A percentile compares a stretch with the other conserved stretches of the same genome.
Conservation (phyloP, 345 rosid genomes). For the Erysimum cheiranthoides region DNA sequence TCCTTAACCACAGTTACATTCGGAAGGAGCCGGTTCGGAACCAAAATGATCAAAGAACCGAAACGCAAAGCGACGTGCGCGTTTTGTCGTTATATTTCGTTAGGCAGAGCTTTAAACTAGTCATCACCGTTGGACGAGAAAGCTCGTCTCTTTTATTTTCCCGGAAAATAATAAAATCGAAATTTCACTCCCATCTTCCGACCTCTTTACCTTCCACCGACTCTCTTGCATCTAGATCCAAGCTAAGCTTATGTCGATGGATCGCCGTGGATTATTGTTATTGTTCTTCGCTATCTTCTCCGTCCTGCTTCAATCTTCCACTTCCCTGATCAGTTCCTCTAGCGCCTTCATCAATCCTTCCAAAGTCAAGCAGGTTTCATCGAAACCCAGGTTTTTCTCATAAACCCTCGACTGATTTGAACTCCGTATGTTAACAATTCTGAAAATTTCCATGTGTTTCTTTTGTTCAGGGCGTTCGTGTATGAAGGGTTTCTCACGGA, state of each 20-base stretch:
- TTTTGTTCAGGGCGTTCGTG: conserved; percentile 77
- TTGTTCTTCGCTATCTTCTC: conserved; percentile 46
- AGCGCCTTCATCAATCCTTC: conserved; percentile 72
- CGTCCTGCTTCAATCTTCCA: conserved; percentile 46
- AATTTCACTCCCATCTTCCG: background rate
- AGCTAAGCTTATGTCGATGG: conserved; percentile 9
- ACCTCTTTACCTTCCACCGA: conserved; percentile 7
- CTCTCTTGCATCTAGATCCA: conserved; percentile 34
- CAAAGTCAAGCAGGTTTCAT: conserved; percentile 82
- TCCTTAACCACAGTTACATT: background rate
- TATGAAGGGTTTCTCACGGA: conserved; percentile 92
- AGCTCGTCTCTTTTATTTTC: conserved; percentile 11
- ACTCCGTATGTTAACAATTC: background rate
- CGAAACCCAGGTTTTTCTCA: conserved; percentile 70
- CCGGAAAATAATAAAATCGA: background rate
- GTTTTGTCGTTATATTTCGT: conserved; percentile 37
- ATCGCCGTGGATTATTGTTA: conserved; percentile 37
- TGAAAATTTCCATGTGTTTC: background rate
- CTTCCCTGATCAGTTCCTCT: conserved; percentile 55
- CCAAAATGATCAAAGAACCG: background rate
- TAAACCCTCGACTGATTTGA: background rate
- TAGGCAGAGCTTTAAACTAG: conserved; percentile 32
- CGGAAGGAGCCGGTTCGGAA: background rate
- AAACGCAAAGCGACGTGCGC: conserved; percentile 2
- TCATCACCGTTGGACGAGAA: conserved; percentile 30